A percentile compares a stretch with the other conserved stretches of the same genome.
These are phyloP conservation scores for Pseudotsuga menziesii DNA, from an alignment of 75 land plant species.

Conservation along the genomic window DNA sequence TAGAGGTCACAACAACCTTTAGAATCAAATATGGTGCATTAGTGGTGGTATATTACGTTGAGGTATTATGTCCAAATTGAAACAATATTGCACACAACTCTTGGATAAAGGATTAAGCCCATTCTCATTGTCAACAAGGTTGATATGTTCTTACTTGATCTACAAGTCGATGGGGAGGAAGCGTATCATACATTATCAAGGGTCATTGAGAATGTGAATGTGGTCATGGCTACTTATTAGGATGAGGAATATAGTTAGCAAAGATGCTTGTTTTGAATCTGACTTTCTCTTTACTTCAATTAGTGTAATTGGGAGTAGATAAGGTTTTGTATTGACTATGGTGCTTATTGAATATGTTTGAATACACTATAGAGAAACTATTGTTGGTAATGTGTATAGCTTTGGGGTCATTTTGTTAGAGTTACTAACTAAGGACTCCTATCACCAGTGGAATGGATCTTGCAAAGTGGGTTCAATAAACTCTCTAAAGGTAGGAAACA, in stretches of 20 bases:
- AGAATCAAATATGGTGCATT: constrained; percentile 93
- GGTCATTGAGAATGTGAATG: constrained; percentile 74
- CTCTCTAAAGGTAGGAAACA: constrained; percentile 27
- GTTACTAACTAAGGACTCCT: constrained; percentile 53
- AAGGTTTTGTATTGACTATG: neutral
- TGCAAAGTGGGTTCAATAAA: constrained; percentile 53
- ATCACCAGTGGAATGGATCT: constrained; percentile 51
- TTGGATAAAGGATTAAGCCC: constrained; percentile 91
- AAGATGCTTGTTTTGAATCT: neutral
- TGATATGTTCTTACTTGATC: constrained; percentile 90
- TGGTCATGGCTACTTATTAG: constrained; percentile 91
- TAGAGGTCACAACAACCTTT: constrained; percentile 91
- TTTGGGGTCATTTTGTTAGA: constrained; percentile 76
- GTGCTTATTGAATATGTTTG: neutral
- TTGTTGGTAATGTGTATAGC: constrained; percentile 66
- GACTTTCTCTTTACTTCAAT: neutral
- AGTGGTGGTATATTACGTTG: constrained; percentile 88
- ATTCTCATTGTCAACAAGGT: constrained; percentile 96
- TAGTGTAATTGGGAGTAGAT: neutral
- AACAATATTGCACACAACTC: constrained; percentile 85
- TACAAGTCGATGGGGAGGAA: constrained; percentile 73
- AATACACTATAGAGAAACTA: too few species aligned
- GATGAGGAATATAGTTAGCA: constrained; percentile 16
- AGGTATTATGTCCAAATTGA: constrained; percentile 95
- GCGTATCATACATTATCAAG: constrained; percentile 84